Percentiles rank a stretch among this genome's conserved stretches.
phyloP scores from a whole-genome alignment of 805 yeast species.

The Ogataea polymorpha region DNA sequence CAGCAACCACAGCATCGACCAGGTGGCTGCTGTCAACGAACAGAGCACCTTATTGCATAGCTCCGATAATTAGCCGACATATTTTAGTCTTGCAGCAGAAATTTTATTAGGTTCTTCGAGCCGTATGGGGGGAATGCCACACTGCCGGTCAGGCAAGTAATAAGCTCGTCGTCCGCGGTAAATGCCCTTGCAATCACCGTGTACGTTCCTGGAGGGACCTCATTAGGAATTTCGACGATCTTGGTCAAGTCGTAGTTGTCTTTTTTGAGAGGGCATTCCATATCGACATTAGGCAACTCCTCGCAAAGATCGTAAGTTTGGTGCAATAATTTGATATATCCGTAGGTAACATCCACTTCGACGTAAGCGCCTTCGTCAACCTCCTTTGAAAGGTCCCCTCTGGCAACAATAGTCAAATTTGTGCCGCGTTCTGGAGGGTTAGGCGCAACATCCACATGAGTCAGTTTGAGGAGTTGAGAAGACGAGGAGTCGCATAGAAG shows the following conservation, averaged over 20 bases:
- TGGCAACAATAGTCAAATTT: slow-evolving; percentile 75
- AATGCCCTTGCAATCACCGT: slow-evolving; percentile 85
- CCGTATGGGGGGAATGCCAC: slow-evolving; percentile 48
- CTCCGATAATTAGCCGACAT: slow-evolving; percentile 1
- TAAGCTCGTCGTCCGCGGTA: slow-evolving; percentile 74
- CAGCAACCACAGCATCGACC: slow-evolving; percentile 17
- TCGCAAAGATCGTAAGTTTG: slow-evolving; percentile 95
- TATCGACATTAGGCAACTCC: slow-evolving; percentile 74
- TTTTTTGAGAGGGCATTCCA: slow-evolving; percentile 75
- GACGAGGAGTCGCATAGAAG: slow-evolving; percentile 65
- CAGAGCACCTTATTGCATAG: slow-evolving; percentile 9
- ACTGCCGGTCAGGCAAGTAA: slow-evolving; percentile 79
- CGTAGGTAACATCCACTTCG: slow-evolving; percentile 89
- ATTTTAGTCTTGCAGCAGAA: background rate
- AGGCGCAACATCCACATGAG: slow-evolving; percentile 62
- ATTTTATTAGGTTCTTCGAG: background rate
- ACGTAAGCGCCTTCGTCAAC: slow-evolving; percentile 88
- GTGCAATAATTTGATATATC: slow-evolving; percentile 81
- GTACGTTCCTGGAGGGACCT: slow-evolving; percentile 95
- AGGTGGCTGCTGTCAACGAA: slow-evolving; percentile 4
- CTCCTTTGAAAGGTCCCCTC: slow-evolving; percentile 54
- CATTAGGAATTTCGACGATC: slow-evolving; percentile 78
- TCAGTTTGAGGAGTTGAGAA: slow-evolving; percentile 62
- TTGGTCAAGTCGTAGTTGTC: slow-evolving; percentile 70
- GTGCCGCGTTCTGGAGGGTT: slow-evolving; percentile 89